Conservation (phyloP, 768 basidiomycete species). For the Grammothele lineata region DNA sequence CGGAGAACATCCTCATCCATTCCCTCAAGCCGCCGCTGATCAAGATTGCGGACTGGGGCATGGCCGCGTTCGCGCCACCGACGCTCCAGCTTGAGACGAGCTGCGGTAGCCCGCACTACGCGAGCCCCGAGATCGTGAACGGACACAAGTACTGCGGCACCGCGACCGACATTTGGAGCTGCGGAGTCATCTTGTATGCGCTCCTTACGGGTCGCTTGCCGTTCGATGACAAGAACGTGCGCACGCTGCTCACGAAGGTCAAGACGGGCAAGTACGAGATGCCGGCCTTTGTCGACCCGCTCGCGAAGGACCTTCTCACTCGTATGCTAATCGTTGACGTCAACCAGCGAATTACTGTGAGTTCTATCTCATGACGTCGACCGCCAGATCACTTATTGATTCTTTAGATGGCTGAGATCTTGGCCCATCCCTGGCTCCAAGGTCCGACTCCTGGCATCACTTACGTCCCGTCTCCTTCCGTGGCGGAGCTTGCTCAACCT, state of each 20-base stretch:
- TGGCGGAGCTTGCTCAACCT: conserved; percentile 58
- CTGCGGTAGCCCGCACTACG: conserved; percentile 96
- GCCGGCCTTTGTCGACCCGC: conserved; percentile 74
- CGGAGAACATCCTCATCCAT: conserved; percentile 93
- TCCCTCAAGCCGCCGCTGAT: conserved; percentile 75
- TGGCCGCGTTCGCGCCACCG: conserved; percentile 93
- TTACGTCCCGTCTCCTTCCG: conserved; percentile 36
- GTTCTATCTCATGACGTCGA: no score
- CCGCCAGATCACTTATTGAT: conserved; percentile 1
- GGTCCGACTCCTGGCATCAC: conserved; percentile 45
- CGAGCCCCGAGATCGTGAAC: conserved; percentile 93
- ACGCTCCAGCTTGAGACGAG: conserved; percentile 86
- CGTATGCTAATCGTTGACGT: conserved; percentile 91
- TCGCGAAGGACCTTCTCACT: conserved; percentile 77
- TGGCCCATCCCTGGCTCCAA: conserved; percentile 80
- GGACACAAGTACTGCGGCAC: conserved; percentile 86
- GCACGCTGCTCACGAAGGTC: conserved; percentile 77
- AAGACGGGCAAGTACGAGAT: conserved; percentile 82
- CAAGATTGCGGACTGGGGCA: conserved; percentile 98
- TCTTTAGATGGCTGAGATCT: conserved; percentile 77
- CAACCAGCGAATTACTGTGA: conserved; percentile 71
- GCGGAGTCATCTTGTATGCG: conserved; percentile 90
- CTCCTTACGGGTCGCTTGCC: conserved; percentile 88
- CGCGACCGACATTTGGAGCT: conserved; percentile 95
- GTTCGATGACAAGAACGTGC: conserved; percentile 88